Conservation (phyloP, 176 grass and related monocot genomes). For the Aechmea fasciata region DNA sequence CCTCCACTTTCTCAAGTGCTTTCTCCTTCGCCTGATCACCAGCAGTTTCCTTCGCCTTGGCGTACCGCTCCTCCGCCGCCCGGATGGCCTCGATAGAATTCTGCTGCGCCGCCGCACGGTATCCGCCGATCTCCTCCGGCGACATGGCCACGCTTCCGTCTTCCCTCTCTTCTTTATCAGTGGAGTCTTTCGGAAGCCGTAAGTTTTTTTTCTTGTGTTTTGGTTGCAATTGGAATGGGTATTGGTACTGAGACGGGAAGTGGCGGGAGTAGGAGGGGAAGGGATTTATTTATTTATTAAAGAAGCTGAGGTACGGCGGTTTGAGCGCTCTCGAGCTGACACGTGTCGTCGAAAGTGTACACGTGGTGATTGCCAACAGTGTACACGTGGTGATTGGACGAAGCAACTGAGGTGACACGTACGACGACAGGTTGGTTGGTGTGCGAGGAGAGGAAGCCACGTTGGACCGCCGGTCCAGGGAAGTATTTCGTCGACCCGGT, state of each 20-base stretch:
- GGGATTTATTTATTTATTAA: neutral
- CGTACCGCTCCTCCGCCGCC: slow-evolving; percentile 55
- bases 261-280: neutral
- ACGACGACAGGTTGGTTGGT: neutral
- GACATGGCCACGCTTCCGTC: slow-evolving; percentile 10
- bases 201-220: neutral
- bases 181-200: slow-evolving; percentile 7
- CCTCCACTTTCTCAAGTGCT: slow-evolving; percentile 17
- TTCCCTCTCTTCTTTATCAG: neutral
- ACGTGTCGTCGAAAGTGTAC: neutral
- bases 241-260: neutral
- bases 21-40: slow-evolving; percentile 14
- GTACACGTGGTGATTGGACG: neutral
- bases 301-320: neutral
- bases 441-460: neutral
- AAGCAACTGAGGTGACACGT: neutral
- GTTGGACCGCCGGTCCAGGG: neutral
- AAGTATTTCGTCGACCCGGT: too few species aligned
- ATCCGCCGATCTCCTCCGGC: slow-evolving; percentile 56
- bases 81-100: slow-evolving; percentile 55
- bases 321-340: neutral
- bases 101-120: slow-evolving; percentile 59
- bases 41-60: slow-evolving; percentile 30
- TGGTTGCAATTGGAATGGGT: neutral
- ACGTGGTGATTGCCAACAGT: neutral